Evolutionary conservation across 805 yeast species (phyloP).

Genomic region (Candida jianshihensis): DNA sequence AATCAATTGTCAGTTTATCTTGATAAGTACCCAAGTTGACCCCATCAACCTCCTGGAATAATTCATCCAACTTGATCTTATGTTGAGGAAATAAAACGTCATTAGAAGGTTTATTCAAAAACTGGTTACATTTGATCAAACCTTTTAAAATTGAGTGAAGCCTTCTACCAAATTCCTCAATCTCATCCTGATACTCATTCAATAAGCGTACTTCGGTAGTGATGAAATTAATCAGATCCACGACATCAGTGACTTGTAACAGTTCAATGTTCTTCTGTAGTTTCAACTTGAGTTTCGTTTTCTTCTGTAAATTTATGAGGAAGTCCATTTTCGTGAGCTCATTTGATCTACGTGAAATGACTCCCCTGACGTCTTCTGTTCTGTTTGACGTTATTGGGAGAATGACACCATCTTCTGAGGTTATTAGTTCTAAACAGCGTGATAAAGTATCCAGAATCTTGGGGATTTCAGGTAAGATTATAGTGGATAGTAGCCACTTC

Average conservation of each 20-base stretch:
- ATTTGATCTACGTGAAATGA: slow-evolving; percentile 48
- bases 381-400: slow-evolving; percentile 52
- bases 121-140: slow-evolving; percentile 25
- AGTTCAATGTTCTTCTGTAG: slow-evolving; percentile 26
- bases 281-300: slow-evolving; percentile 34
- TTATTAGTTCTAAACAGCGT: slow-evolving; percentile 33
- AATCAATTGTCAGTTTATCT: slow-evolving; percentile 43
- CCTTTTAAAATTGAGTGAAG: slow-evolving; percentile 18
- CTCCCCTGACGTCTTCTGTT: slow-evolving; percentile 53
- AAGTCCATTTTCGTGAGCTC: slow-evolving; percentile 43
- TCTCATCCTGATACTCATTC: slow-evolving; percentile 26
- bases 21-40: slow-evolving; percentile 24
- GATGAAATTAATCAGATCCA: slow-evolving; percentile 16
- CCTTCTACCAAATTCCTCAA: slow-evolving; percentile 7
- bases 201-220: slow-evolving; percentile 21
- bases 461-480: slow-evolving; percentile 43
- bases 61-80: slow-evolving; percentile 28
- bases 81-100: slow-evolving; percentile 52
- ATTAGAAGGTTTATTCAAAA: slow-evolving; percentile 47
- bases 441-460: slow-evolving; percentile 36
- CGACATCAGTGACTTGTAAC: not conserved
- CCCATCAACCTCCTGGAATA: slow-evolving; percentile 30
- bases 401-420: slow-evolving; percentile 36
- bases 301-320: slow-evolving; percentile 27
- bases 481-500: slow-evolving; percentile 39